phyloP scores from a whole-genome alignment of 2,329 filamentous ascomycete species.

The Rhexocercosporidium sp. region DNA sequence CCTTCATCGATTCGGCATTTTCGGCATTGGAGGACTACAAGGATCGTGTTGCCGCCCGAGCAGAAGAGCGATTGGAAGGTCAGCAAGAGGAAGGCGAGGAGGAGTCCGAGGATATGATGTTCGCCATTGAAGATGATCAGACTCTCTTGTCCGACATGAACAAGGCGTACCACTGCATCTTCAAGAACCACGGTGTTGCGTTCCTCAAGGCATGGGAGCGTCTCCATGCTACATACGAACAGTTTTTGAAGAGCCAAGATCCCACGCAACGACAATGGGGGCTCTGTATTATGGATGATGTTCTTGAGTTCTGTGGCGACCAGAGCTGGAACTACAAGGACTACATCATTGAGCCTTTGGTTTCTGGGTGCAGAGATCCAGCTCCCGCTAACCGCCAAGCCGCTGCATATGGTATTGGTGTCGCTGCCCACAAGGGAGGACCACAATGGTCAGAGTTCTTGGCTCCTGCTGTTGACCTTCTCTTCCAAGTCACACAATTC shows the following conservation, averaged over 20 bases:
- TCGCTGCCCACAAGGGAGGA: conserved; percentile 92
- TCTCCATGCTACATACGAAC: conserved; percentile 82
- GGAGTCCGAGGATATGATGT: conserved; percentile 81
- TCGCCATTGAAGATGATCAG: conserved; percentile 96
- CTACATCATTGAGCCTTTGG: conserved; percentile 84
- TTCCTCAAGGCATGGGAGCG: conserved; percentile 91
- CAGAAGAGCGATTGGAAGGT: conserved; percentile 76
- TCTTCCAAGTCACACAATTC: conserved; percentile 85
- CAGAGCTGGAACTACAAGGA: conserved; percentile 86
- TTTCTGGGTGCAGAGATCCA: conserved; percentile 83
- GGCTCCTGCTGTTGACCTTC: conserved; percentile 74
- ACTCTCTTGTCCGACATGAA: conserved; percentile 98
- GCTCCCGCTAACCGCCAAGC: conserved; percentile 94
- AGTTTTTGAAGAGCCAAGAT: conserved; percentile 80
- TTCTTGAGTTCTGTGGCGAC: conserved; percentile 92
- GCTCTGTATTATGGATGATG: conserved; percentile 98
- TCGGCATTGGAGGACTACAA: conserved; percentile 93
- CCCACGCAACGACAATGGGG: conserved; percentile 97
- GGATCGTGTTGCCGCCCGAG: conserved; percentile 78
- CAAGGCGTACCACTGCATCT: conserved; percentile 98
- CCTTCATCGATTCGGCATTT: conserved; percentile 85
- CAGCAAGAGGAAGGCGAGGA: conserved; percentile 90
- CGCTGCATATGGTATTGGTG: conserved; percentile 92
- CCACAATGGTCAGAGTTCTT: conserved; percentile 87
- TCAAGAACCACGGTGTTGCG: conserved; percentile 88